Conservation (phyloP, 106 monocot species). For the Dioscorea dumetorum region DNA sequence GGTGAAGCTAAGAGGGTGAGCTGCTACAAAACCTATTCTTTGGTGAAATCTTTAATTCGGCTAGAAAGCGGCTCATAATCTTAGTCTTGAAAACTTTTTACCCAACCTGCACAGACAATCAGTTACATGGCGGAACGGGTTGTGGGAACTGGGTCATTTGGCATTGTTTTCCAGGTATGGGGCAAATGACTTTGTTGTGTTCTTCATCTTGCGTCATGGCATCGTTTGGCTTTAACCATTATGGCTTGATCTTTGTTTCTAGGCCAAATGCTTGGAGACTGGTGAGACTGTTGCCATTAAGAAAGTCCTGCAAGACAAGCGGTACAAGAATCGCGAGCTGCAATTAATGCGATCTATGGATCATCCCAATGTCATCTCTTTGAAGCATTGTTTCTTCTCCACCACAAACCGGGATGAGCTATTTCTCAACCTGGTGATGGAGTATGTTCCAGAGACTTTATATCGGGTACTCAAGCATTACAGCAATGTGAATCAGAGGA, state of each 20-base stretch:
- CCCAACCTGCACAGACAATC: slow-evolving; percentile 41
- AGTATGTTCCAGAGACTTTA: slow-evolving; percentile 75
- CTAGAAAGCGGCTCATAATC: background rate
- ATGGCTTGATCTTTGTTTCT: slow-evolving; percentile 9
- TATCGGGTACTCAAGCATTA: slow-evolving; percentile 73
- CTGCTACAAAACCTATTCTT: background rate
- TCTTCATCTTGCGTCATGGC: background rate
- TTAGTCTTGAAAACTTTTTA: background rate
- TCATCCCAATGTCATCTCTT: slow-evolving; percentile 63
- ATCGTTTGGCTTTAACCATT: background rate
- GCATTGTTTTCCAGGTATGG: slow-evolving; percentile 87
- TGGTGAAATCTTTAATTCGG: background rate
- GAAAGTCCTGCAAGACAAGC: slow-evolving; percentile 68
- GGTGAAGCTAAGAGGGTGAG: slow-evolving; percentile 67
- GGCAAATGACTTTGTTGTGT: background rate
- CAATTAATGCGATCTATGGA: slow-evolving; percentile 81
- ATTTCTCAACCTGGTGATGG: slow-evolving; percentile 85
- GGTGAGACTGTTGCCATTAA: slow-evolving; percentile 84
- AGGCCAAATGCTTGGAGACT: slow-evolving; percentile 94
- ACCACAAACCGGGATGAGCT: slow-evolving; percentile 76
- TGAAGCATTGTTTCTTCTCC: slow-evolving; percentile 90
- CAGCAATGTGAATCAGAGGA: slow-evolving; percentile 59
- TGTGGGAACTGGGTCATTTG: slow-evolving; percentile 91
- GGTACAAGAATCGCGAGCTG: slow-evolving; percentile 83
- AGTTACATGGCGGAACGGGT: slow-evolving; percentile 98